Evolutionary conservation across 2,329 filamentous ascomycete genomes (phyloP), one percentile per base, ranked within the genome.

Genomic region (Aschersonia sp.): DNA sequence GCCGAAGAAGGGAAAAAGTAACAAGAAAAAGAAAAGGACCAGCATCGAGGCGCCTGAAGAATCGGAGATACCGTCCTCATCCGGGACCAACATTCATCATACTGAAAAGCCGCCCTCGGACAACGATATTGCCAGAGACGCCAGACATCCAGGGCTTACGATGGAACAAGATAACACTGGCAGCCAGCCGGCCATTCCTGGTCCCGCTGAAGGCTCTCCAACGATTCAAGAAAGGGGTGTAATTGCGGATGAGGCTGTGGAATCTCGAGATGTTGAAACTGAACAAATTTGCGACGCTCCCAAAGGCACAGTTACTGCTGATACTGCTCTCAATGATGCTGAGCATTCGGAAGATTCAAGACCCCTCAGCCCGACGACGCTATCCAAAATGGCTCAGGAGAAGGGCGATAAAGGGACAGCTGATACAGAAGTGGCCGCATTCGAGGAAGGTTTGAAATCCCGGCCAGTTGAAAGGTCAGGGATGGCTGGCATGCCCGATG

Each of bases 381-480:
- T 57, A 31, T 62, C 61, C 12, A 63, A 63, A 53, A 65, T 62
- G 49, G 60, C 62, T 2, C 64, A 59, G 49, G 63, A 60, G 51
- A 60, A 59, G 45, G 63, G 58, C 56, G 63, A 62, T 51, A 48
- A 43, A 31, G 29, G 29, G 30, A 22, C 22, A 22, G 22, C 22
- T 22, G 30, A 30, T 42, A 14, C 40, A 7, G 40, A 12, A 42
- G 40, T 22, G 22, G 22, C 22, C 22, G 22, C 22, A 22, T 4
- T 22, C 22, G 22, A 22, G 22, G 22, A 22, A 4, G 22, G 22
- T 22, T 22, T 22, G 22, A 22, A 22, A 22, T 22, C 22, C 22
- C 22, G 22, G 22, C 22, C 22, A 22, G 22, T 22, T 22, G 22
- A 22, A 4, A 22, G 22, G 22, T 22, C 22, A 22, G 22, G 22